Percentiles rank a stretch among this genome's conserved stretches.
These are phyloP conservation scores for Phytophthora parvispora DNA, from an alignment of 352 stramenopile genomes.

Conservation along the genomic window DNA sequence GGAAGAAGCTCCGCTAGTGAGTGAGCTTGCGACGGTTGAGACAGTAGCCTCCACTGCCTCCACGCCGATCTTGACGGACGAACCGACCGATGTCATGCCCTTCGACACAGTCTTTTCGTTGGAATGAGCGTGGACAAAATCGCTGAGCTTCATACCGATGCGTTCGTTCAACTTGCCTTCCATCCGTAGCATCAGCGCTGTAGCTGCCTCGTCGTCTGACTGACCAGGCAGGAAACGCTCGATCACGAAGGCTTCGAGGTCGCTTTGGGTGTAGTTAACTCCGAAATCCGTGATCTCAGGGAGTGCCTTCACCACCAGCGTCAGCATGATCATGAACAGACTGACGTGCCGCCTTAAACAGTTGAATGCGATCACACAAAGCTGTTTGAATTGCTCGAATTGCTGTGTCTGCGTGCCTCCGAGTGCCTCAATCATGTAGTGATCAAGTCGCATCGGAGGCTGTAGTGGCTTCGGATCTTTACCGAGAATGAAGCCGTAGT, in stretches of 20 bases:
- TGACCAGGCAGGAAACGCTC: slow-evolving; percentile 87
- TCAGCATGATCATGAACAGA: slow-evolving; percentile 91
- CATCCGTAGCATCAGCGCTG: slow-evolving; percentile 85
- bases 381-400: slow-evolving; percentile 89
- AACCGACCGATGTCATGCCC: slow-evolving; percentile 82
- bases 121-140: slow-evolving; percentile 88
- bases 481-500: slow-evolving; percentile 99
- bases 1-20: slow-evolving; percentile 80
- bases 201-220: slow-evolving; percentile 85
- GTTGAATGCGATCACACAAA: slow-evolving; percentile 91
- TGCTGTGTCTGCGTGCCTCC: slow-evolving; percentile 81
- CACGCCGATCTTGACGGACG: slow-evolving; percentile 85
- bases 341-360: slow-evolving; percentile 87
- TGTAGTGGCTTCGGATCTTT: slow-evolving; percentile 99
- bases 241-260: slow-evolving; percentile 87
- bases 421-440: slow-evolving; percentile 91
- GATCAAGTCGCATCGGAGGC: slow-evolving; percentile 97
- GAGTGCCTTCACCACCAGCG: slow-evolving; percentile 83
- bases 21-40: slow-evolving; percentile 81
- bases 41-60: slow-evolving; percentile 79
- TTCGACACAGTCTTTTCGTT: slow-evolving; percentile 91
- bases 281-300: slow-evolving; percentile 90
- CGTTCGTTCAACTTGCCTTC: slow-evolving; percentile 90
- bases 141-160: slow-evolving; percentile 86
- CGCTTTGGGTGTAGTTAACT: slow-evolving; percentile 87